Evolutionary conservation across 208 protist species (phyloP), one percentile per base, ranked within the genome.

Genomic region (Leishmania gerbilli): DNA sequence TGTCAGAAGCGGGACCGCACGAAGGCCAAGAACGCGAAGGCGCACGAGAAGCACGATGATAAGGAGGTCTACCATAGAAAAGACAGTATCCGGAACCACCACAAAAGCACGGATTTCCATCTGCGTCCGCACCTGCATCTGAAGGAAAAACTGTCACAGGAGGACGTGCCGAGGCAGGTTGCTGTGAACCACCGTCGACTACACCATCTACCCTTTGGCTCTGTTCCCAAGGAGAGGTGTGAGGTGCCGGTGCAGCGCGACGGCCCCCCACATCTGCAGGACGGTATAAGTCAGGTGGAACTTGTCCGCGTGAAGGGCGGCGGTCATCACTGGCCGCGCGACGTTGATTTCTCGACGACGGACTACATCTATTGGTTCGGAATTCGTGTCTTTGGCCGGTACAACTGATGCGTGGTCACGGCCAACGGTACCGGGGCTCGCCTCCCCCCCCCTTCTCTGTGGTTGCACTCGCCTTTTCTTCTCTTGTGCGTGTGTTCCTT

Each of bases 281-380:
- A 74, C 27, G 77, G 71, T 27, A 15, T n/a, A 24, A 85, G 78
- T 51, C 53, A 82, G 55, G 85, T 97, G 13, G 91, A 95, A 80
- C 31, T 94, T 31, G 89, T 97, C 71, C 79, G 82, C 49, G 89
- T 89, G 34, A 56, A 84, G 27, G 82, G 80, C 7, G 87, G 84
- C 0, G 65, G 34, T 4, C 93, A 97, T 80, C 24, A 31, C 11
- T 97, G 93, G 91, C 88, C 89, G 0, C 76, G 88, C 53, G 82
- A 88, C 47, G 45, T 84, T 3, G 78, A 91, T 40, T 95, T 97
- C 76, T 90, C 88, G 3, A 92, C 91, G 42, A 95, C 91, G 53
- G 80, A 89, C n/a, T 92, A 97, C 79, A 92, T 93, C 58, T 85
- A 90, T 80, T 56, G 86, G 11, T 95, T 94, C 84, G 88, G 83